A percentile compares a stretch with the other conserved stretches of the same genome.
These are phyloP conservation scores for Peronosclerospora sorghi DNA, from an alignment of 352 stramenopile species.

Conservation along the genomic window DNA sequence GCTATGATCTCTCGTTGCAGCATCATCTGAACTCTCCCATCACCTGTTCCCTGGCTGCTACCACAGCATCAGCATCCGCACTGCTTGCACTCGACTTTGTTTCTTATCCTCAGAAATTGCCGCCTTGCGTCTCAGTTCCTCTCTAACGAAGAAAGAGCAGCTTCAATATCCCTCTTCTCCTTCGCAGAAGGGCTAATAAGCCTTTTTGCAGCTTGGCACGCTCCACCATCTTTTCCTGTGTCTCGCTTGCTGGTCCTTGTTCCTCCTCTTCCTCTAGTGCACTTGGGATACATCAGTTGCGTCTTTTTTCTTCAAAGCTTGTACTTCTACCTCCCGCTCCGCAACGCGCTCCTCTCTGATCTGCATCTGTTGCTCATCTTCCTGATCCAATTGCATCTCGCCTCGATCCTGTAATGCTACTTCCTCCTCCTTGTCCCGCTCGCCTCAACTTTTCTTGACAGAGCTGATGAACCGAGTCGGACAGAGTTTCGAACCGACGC, in stretches of 20 bases:
- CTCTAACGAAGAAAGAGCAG: slow-evolving; percentile 37
- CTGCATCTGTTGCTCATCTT: slow-evolving; percentile 47
- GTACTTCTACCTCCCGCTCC: slow-evolving; percentile 41
- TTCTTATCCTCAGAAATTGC: slow-evolving; percentile 3
- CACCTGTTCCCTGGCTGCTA: slow-evolving; percentile 17
- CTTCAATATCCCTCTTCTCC: slow-evolving; percentile 51
- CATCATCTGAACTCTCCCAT: slow-evolving; percentile 21
- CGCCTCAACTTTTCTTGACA: slow-evolving; percentile 24
- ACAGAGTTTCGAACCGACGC: slow-evolving; percentile 30
- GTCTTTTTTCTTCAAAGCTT: slow-evolving; percentile 27
- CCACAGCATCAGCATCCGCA: slow-evolving; percentile 12
- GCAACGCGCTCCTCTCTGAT: slow-evolving; percentile 31
- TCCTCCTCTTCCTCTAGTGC: slow-evolving; percentile 5
- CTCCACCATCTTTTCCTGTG: slow-evolving; percentile 16
- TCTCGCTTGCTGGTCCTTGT: slow-evolving; percentile 1
- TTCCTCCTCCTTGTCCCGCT: slow-evolving; percentile 27
- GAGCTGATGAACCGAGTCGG: slow-evolving; percentile 22
- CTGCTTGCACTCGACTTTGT: slow-evolving; percentile 6
- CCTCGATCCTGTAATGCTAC: slow-evolving; percentile 39
- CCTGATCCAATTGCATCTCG: slow-evolving; percentile 39
- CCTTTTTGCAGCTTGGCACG: slow-evolving; percentile 30
- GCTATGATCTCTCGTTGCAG: slow-evolving; percentile 37
- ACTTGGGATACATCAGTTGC: slow-evolving; percentile 3
- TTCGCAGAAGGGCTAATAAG: slow-evolving; percentile 35
- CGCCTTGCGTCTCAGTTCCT: slow-evolving; percentile 20